These are phyloP conservation scores for Cocos nucifera DNA, from an alignment of 176 grass and related monocot genomes.

Conservation along the genomic window DNA sequence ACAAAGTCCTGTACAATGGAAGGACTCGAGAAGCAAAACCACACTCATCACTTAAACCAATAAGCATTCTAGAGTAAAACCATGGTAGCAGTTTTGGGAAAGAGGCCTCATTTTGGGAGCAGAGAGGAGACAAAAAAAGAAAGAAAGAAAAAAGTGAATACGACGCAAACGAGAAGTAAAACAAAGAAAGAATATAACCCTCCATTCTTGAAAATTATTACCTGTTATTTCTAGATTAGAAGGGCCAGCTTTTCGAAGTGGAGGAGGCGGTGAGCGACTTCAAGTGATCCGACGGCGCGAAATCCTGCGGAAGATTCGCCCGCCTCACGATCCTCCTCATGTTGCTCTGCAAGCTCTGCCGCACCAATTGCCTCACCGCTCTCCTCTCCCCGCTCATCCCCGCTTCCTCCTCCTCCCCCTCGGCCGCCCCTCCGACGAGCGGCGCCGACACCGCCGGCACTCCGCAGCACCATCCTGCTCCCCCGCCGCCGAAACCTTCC, in stretches of 20 bases:
- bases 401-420: slow-evolving; percentile 9
- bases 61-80: too few relatives aligned
- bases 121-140: too few relatives aligned
- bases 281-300: slow-evolving; percentile 40
- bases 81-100: too few relatives aligned
- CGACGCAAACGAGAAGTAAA: too few relatives aligned
- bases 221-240: slow-evolving; percentile 16
- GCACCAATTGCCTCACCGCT: slow-evolving; percentile 77
- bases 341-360: slow-evolving; percentile 92
- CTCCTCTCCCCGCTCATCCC: slow-evolving; percentile 70
- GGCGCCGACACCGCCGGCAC: slow-evolving; percentile 63
- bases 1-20: too few relatives aligned
- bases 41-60: too few relatives aligned
- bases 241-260: slow-evolving; percentile 93
- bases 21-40: too few relatives aligned
- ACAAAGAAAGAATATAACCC: too few relatives aligned
- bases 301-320: slow-evolving; percentile 61
- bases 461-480: neutral
- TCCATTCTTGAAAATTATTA: too few relatives aligned
- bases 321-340: slow-evolving; percentile 73
- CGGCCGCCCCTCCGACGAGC: slow-evolving; percentile 12
- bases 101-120: too few relatives aligned
- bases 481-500: slow-evolving; percentile 1
- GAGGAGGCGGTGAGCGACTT: slow-evolving; percentile 45
- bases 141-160: too few relatives aligned